Percentiles rank a stretch among this genome's conserved stretches.
phyloP scores from a whole-genome alignment of 2,329 filamentous ascomycete genomes.

The Arthrobotrys sphaeroides region DNA sequence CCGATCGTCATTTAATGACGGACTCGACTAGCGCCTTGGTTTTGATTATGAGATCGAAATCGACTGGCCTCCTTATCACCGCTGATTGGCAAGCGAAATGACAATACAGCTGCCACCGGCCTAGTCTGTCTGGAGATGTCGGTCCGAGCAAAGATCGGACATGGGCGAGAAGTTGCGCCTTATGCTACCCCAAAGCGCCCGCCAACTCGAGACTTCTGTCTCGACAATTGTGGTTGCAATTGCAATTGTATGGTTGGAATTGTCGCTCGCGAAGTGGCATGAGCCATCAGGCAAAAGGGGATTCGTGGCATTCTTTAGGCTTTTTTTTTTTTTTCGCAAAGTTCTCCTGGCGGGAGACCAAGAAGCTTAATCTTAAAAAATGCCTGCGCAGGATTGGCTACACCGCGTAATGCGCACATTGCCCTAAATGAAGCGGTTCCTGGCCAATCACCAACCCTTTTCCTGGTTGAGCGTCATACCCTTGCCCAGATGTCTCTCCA shows the following conservation, averaged over 20 bases:
- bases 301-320: constrained; percentile 16
- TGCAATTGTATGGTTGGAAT: constrained; percentile 16
- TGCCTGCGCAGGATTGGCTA: constrained; percentile 49
- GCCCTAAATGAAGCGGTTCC: constrained; percentile 50
- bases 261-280: constrained; percentile 21
- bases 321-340: constrained; percentile 26
- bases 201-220: background rate
- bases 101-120: background rate
- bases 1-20: constrained; percentile 30
- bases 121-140: constrained; percentile 31
- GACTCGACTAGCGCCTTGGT: constrained; percentile 16
- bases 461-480: constrained; percentile 18
- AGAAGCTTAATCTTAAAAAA: constrained; percentile 53
- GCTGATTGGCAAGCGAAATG: constrained; percentile 52
- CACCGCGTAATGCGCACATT: constrained; percentile 37
- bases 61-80: constrained; percentile 40
- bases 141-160: constrained; percentile 5
- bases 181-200: constrained; percentile 2
- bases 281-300: constrained; percentile 26
- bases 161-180: constrained; percentile 12
- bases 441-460: constrained; percentile 49
- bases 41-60: constrained; percentile 41
- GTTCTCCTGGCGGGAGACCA: constrained; percentile 32
- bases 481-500: constrained; percentile 39
- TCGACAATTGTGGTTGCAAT: background rate